These are phyloP conservation scores for Tritrichomonas foetus DNA, from an alignment of 208 protist species.

Conservation along the genomic window DNA sequence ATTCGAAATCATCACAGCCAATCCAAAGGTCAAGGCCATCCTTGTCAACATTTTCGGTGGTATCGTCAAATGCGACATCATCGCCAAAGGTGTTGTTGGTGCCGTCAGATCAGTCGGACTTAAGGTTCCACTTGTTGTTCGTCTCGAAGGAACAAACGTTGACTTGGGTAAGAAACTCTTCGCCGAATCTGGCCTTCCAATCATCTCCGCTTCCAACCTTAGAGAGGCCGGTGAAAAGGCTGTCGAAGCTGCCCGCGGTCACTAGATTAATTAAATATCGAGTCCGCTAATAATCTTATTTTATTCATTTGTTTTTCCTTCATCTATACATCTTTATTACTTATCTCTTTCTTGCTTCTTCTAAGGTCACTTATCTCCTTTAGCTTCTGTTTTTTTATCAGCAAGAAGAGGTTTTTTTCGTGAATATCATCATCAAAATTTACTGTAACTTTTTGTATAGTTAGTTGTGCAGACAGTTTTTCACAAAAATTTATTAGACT, in stretches of 20 bases:
- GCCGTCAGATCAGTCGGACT: slow-evolving; percentile 66
- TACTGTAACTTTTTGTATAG: no score
- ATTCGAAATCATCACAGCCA: slow-evolving; percentile 89
- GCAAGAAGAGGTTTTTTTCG: no score
- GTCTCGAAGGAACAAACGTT: slow-evolving; percentile 83
- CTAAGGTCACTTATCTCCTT: no score
- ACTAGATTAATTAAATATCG: not conserved
- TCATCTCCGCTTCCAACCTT: slow-evolving; percentile 48
- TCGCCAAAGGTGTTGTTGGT: slow-evolving; percentile 87
- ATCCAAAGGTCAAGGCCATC: slow-evolving; percentile 79
- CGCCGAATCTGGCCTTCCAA: slow-evolving; percentile 45
- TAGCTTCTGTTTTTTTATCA: no score
- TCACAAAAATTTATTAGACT: no score
- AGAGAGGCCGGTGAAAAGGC: slow-evolving; percentile 50
- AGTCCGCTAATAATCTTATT: no score
- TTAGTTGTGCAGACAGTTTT: no score
- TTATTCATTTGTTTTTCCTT: no score
- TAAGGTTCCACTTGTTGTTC: slow-evolving; percentile 80
- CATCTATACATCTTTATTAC: no score
- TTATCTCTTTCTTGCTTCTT: no score
- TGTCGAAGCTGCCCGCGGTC: slow-evolving; percentile 24
- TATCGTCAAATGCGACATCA: slow-evolving; percentile 97
- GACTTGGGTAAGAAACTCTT: slow-evolving; percentile 71
- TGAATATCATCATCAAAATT: no score
- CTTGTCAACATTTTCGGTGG: slow-evolving; percentile 97